phyloP scores from a whole-genome alignment of 441 rosid species.

The Metrosideros polymorpha region DNA sequence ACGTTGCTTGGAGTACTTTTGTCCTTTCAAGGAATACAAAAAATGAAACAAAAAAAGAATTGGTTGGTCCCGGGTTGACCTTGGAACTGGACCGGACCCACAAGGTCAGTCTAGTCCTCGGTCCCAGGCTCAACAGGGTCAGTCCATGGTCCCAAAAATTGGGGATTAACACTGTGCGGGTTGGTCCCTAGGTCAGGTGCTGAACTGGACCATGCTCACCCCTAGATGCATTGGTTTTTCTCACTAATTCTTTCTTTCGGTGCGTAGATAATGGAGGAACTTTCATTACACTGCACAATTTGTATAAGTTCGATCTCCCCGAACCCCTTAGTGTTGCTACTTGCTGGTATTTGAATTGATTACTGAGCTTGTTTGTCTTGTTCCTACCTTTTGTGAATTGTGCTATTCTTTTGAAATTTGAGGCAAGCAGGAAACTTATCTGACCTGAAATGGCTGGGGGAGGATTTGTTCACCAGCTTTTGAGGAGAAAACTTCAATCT shows the following conservation, averaged over 20 bases:
- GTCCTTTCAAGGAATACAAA: not conserved
- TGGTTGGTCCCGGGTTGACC: too few relatives aligned
- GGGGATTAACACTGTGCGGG: too few relatives aligned
- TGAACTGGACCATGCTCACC: too few relatives aligned
- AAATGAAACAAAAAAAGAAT: too few relatives aligned
- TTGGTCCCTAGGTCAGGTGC: too few relatives aligned
- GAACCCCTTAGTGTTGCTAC: not conserved
- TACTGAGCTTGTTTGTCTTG: not conserved
- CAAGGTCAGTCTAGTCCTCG: too few relatives aligned
- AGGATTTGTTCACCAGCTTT: slow-evolving; percentile 78
- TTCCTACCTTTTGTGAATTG: not conserved
- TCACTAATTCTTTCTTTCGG: not conserved
- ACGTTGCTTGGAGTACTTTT: not conserved
- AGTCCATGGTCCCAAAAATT: too few relatives aligned
- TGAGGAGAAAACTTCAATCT: slow-evolving; percentile 71
- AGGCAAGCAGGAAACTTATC: not conserved
- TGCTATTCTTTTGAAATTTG: not conserved
- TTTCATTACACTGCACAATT: not conserved
- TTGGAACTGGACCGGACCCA: too few relatives aligned
- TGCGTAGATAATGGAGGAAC: not conserved
- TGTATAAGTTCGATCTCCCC: not conserved
- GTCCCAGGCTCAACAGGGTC: too few relatives aligned
- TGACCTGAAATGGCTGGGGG: slow-evolving; percentile 73
- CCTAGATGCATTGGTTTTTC: too few relatives aligned
- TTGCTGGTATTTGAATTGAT: not conserved